Evolutionary conservation across 805 yeast genomes (phyloP), one percentile per base, ranked within the genome.

Genomic region (Yarrowia hollandica): DNA sequence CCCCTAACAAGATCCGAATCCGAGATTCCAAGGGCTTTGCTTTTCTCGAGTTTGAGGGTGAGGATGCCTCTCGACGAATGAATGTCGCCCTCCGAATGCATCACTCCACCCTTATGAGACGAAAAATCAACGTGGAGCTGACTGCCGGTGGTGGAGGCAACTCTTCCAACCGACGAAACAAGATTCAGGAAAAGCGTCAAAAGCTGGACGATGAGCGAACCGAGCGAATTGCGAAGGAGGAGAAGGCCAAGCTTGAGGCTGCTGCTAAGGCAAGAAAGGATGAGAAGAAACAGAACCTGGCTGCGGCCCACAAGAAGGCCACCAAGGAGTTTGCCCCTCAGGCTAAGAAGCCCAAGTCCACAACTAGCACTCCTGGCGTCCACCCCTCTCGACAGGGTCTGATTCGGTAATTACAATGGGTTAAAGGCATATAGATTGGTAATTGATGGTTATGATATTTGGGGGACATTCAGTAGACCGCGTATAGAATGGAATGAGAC

Each of bases 91-190:
- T 94, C 65, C 77, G 86, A 63, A 80, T 88, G 77, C 97, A 94
- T 71, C 96, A 89, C 72, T 78, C 92, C 3, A 66, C 75, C 9
- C 69, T 92, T 63, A 79, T 82, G 60, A 78, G 80, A 41, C 79
- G 97, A 65, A 89, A 85, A 70, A 91, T 94, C 68, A 94, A 94
- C 68, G 97, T 94, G 31, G 99, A 94, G 71, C 78, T 94, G 66
- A 94, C 98, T 2, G 99, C 90, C 54, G 99, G 99, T 60, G 99
- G 99, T 38, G 99, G 99, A 48, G 97, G 97, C 60, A 92, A 92
- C 70, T 84, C 95, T 9, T 75, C 79, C 61, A 78, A 75, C 59
- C 67, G 79, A 12, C 60, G 66, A 46, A 79, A 81, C 59, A 94
- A 94, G 72, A 78, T 94, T 65, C 82, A 82, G 67, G 81, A 79